Evolutionary conservation across 1,139 yeast species (phyloP), one percentile per base, ranked within the genome.

Genomic region (Scheffersomyces lignicola): DNA sequence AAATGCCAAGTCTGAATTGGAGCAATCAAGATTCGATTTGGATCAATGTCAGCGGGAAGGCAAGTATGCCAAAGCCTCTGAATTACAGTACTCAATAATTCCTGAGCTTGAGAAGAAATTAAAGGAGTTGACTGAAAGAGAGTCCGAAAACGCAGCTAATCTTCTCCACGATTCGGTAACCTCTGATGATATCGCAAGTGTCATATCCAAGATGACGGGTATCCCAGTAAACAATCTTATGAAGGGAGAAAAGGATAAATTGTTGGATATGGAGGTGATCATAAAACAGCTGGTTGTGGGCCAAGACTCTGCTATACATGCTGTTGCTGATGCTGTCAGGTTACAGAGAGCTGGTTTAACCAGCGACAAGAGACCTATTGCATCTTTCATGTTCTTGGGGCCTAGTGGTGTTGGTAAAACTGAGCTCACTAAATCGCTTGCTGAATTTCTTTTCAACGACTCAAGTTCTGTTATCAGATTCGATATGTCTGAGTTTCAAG

Each of bases 351-450:
- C 98, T 1, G 98, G 98, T 0, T 75, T 92, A 39, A 90, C 97
- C 4, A 84, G 87, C 56, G 96, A 88, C 43, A 85, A 85, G 59
- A 76, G 97, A 41, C 98, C 98, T 3, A 90, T 90, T 52, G 97
- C 97, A 2, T 85, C 95, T 37, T 92, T 92, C 58, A 83, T 92
- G 83, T 92, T 92, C 60, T 69, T 92, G 46, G 98, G 98, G 13
- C 97, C 97, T 27, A 90, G 97, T 0, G 98, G 98, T 63, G 90
- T 97, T 0, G 98, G 98, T 63, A 92, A 92, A 60, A 92, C 98
- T 0, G 97, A 90, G 57, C 72, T 92, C 36, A 89, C 97, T 6
- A 92, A 92, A 58, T 80, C 94, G 0, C 73, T 92, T 40, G 96
- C 97, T 1, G 89, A 88, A 50, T 92, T 92, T 50, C 64, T 92